A percentile compares a stretch with the other conserved stretches of the same genome.
Conservation (phyloP, 225 moss, liverwort and hornwort species). For the Marchantia paleacea region DNA sequence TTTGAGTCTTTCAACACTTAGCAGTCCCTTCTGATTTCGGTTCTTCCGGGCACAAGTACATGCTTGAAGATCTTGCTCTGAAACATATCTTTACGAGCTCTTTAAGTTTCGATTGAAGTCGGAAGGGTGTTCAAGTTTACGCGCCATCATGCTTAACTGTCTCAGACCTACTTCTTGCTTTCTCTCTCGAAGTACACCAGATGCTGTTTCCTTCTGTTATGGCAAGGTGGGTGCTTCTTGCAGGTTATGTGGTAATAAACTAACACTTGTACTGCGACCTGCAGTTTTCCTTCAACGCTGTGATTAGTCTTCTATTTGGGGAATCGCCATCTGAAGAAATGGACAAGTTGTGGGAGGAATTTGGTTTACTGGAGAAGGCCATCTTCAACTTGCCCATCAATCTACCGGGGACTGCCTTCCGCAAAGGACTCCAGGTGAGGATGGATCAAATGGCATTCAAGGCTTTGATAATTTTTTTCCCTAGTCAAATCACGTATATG, state of each 20-base stretch:
- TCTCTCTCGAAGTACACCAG: too few species aligned
- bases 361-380: constrained; percentile 16
- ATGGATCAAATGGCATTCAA: neutral
- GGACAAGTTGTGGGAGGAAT: constrained; percentile 17
- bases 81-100: too few species aligned
- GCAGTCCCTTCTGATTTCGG: neutral
- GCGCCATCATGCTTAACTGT: too few species aligned
- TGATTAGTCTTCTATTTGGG: constrained; percentile 12
- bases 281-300: constrained; percentile 24
- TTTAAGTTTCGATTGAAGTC: too few species aligned
- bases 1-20: neutral
- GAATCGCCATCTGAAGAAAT: constrained; percentile 21
- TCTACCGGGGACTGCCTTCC: constrained; percentile 18
- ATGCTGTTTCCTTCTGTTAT: too few species aligned
- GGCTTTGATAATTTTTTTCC: too few species aligned
- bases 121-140: too few species aligned
- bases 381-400: constrained; percentile 18
- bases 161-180: too few species aligned
- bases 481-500: too few species aligned
- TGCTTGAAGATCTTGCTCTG: too few species aligned
- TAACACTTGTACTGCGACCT: neutral
- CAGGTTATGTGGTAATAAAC: too few species aligned
- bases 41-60: neutral
- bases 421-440: constrained; percentile 18
- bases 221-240: too few species aligned